Conservation (phyloP, 1,139 yeast species). For the Taiozyma sp. region DNA sequence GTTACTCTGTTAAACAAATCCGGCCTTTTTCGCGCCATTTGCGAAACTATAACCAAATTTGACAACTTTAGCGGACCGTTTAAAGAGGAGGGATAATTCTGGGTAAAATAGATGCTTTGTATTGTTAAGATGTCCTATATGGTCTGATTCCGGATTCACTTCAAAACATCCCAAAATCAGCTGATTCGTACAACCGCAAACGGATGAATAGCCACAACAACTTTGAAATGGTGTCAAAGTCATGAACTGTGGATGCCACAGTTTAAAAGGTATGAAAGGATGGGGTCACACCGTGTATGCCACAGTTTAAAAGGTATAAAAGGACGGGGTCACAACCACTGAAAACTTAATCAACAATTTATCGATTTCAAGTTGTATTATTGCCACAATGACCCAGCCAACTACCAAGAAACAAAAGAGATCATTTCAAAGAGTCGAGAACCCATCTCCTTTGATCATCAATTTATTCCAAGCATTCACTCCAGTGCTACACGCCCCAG, state of each 20-base stretch:
- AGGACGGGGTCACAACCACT: background rate
- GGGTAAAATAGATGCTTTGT: too few relatives aligned
- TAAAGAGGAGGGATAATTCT: too few relatives aligned
- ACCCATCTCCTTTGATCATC: slow-evolving; percentile 7
- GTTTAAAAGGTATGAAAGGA: background rate
- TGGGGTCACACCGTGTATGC: background rate
- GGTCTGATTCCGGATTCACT: background rate
- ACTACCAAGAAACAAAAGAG: slow-evolving; percentile 7
- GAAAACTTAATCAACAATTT: background rate
- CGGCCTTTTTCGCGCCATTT: background rate
- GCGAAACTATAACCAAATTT: background rate
- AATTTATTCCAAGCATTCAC: slow-evolving; percentile 10
- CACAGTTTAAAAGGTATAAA: background rate
- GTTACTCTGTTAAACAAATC: background rate
- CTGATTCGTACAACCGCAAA: background rate
- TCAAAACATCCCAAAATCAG: background rate
- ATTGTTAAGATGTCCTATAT: background rate
- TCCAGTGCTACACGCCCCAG: slow-evolving; percentile 12
- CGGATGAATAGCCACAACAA: background rate
- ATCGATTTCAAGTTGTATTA: background rate
- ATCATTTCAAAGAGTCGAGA: slow-evolving; percentile 5
- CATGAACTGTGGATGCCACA: background rate
- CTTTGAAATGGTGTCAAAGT: background rate
- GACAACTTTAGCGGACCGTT: background rate
- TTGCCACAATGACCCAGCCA: background rate